A percentile compares a stretch with the other conserved stretches of the same genome.
Evolutionary conservation across 371 early-diverging fungal species (phyloP).

Genomic region (Haplosporangium sp.): DNA sequence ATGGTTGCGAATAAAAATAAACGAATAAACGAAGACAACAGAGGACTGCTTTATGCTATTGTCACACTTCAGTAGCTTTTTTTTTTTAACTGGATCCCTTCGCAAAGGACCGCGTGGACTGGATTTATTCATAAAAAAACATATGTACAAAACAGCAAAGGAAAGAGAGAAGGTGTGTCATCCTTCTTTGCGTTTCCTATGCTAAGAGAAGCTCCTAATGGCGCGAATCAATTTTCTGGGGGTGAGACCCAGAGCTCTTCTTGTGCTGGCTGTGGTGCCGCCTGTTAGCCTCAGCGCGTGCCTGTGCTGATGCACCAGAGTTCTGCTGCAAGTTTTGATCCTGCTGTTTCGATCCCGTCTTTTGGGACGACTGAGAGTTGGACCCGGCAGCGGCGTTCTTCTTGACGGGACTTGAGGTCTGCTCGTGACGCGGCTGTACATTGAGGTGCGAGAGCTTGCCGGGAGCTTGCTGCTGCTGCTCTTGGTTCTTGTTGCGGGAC

Average conservation of each 20-base stretch:
- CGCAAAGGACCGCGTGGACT: no score
- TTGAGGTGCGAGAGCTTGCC: slow-evolving; percentile 13
- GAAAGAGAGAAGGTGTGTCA: neutral
- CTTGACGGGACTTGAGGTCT: slow-evolving; percentile 3
- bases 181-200: no score
- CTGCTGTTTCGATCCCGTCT: slow-evolving; percentile 6
- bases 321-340: no score
- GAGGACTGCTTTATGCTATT: no score
- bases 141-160: no score
- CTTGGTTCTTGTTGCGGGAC: slow-evolving; percentile 2
- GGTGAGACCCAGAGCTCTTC: slow-evolving; percentile 44
- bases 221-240: slow-evolving; percentile 34
- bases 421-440: neutral
- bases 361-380: slow-evolving; percentile 2
- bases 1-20: no score
- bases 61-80: no score
- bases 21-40: no score
- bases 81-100: no score
- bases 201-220: no score
- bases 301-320: neutral
- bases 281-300: slow-evolving; percentile 20
- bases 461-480: slow-evolving; percentile 21
- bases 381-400: slow-evolving; percentile 2
- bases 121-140: no score
- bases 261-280: slow-evolving; percentile 22